Conservation (phyloP, 345 rosid genomes). For the Pistacia atlantica region DNA sequence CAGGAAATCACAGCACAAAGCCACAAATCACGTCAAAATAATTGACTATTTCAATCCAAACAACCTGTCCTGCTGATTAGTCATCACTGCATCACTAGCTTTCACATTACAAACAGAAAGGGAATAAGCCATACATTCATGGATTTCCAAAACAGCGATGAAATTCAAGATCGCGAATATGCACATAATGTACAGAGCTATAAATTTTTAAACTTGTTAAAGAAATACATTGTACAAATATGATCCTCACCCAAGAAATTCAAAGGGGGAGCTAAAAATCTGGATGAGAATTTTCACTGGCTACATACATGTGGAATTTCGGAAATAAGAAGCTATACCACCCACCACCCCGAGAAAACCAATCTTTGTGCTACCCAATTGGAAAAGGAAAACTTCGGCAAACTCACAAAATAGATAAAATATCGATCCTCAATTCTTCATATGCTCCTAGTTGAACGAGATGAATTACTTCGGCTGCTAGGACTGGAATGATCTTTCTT, state of each 20-base stretch:
- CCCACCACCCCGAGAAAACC: neutral
- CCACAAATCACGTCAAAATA: neutral
- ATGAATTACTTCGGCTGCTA: constrained; percentile 53
- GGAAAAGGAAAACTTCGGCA: constrained; percentile 15
- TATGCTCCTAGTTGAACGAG: constrained; percentile 49
- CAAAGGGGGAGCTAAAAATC: neutral
- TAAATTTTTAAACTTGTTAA: neutral
- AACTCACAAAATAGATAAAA: constrained; percentile 8
- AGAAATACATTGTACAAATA: neutral
- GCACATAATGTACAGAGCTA: constrained; percentile 13
- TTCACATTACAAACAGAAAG: neutral
- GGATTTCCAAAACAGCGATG: neutral
- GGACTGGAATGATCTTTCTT: constrained; percentile 63
- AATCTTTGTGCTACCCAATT: neutral
- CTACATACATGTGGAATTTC: neutral
- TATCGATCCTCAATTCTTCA: constrained; percentile 15
- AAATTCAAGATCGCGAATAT: neutral
- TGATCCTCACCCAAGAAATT: constrained; percentile 19
- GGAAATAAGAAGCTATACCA: neutral
- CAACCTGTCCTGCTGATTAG: neutral
- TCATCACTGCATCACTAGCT: neutral
- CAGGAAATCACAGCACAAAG: neutral
- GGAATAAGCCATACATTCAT: neutral
- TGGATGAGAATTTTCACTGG: neutral
- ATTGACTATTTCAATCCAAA: neutral